Evolutionary conservation across 2,329 filamentous ascomycete genomes (phyloP).

Genomic region (Westerdykella ornata): DNA sequence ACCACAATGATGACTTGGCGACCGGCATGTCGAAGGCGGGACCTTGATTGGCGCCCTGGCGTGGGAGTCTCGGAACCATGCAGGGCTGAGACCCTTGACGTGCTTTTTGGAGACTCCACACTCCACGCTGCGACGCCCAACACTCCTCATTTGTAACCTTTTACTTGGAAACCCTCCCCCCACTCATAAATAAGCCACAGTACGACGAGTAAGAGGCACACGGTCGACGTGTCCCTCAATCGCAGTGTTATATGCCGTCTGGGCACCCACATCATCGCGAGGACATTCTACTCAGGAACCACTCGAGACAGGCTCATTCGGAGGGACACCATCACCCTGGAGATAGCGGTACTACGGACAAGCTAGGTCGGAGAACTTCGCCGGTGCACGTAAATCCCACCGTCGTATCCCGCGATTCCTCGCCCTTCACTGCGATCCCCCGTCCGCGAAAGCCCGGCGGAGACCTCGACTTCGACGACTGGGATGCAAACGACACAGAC

Average conservation of each 20-base stretch:
- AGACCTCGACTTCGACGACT: constrained; percentile 40
- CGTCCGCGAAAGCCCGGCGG: constrained; percentile 4
- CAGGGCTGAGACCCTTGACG: neutral
- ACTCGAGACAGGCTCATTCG: neutral
- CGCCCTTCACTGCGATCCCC: constrained; percentile 19
- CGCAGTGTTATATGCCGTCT: constrained; percentile 29
- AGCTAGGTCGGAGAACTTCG: constrained; percentile 4
- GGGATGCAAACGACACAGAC: constrained; percentile 39
- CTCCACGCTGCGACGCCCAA: neutral
- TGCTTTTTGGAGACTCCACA: constrained; percentile 1
- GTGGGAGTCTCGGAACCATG: neutral
- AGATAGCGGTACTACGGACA: no score
- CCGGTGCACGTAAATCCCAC: constrained; percentile 19
- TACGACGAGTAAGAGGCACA: no score
- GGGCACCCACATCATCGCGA: constrained; percentile 1
- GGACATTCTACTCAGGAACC: constrained; percentile 26
- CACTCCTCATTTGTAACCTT: neutral
- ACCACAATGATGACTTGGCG: neutral
- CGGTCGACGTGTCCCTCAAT: neutral
- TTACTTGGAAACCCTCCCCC: neutral
- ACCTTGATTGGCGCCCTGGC: neutral
- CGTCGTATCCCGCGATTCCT: constrained; percentile 15
- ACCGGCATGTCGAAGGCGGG: neutral
- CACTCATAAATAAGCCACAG: neutral
- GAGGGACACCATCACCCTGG: no score